Base-by-base conservation (phyloP, 208 protist genomes). In the Wallacemonas rigidus region DNA sequence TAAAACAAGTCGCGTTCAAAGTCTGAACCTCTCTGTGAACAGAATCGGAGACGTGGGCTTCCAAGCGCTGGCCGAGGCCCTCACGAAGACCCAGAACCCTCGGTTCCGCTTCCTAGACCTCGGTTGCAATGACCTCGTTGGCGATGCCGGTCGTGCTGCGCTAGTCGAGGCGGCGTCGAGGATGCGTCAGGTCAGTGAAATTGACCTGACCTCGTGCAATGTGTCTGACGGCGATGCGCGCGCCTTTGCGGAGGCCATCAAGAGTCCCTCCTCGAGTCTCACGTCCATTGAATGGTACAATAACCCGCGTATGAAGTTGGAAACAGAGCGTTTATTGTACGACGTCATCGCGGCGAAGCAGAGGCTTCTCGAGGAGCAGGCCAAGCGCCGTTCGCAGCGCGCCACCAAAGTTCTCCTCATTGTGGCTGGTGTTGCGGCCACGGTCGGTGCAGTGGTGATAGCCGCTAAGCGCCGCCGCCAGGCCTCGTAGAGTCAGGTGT, bases 121-220 rank as follows among this genome's bases (percentile, higher is more conserved):
- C 5, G 87, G 85, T 26, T 89, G 88, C 71, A 97, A 94, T 71
- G 57, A 79, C n/a, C 64, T 65, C 2, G 79, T 93, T n/a, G 80
- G 81, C 1, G 85, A 90, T 36, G 77, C 50, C 1, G 92, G 90
- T 1, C 75, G 88, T 1, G 65, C 69, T 0, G 81, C 81, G 17
- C 67, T 97, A 14, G 85, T 86, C 62, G 43, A 77, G 53, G 62
- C 73, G 38, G 75, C 85, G 17, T 54, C 74, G 1, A 35, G 64
- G 38, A 87, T 90, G 81, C 64, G 71, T 8, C 54, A 85, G 68
- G 71, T 96, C 43, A 63, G 81, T 9, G 81, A 69, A 5, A 74
- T 96, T 51, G 89, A 94, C 72, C 76, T 96, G 36, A 92, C 86
- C 57, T 92, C 89, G 6, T 93, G 82, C 67, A 77, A 92, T 56